A percentile compares a stretch with the other conserved stretches of the same genome.
Evolutionary conservation across 371 early-diverging fungal genomes (phyloP).

Genomic region (Circinella minor): DNA sequence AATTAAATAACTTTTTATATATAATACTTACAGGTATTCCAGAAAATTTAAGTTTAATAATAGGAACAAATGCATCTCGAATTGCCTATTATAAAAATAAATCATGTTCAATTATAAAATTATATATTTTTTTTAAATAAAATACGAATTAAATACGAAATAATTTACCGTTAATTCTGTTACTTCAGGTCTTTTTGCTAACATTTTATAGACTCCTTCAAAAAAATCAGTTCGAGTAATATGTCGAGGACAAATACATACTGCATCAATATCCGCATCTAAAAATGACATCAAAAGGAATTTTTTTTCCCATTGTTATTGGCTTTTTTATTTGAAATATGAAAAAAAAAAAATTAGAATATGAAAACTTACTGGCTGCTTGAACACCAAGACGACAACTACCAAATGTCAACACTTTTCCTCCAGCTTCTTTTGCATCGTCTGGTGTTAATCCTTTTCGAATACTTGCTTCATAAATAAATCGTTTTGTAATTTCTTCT

Average conservation of each 20-base stretch:
- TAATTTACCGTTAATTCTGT: slow-evolving; percentile 86
- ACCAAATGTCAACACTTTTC: slow-evolving; percentile 99
- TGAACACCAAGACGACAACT: slow-evolving; percentile 99
- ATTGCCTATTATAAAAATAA: slow-evolving; percentile 69
- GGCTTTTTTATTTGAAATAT: no score
- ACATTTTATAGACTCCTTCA: slow-evolving; percentile 84
- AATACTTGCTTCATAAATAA: slow-evolving; percentile 78
- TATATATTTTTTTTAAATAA: no score
- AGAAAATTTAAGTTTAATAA: slow-evolving; percentile 94
- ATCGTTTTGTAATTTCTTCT: slow-evolving; percentile 85
- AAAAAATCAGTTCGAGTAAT: slow-evolving; percentile 97
- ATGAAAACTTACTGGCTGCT: slow-evolving; percentile 82
- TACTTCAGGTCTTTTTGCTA: slow-evolving; percentile 84
- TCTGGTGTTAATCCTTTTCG: slow-evolving; percentile 78
- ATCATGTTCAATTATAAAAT: no score
- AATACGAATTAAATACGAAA: no score
- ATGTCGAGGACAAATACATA: slow-evolving; percentile 96
- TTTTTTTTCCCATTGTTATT: no score
- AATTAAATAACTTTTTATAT: not conserved
- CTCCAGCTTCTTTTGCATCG: slow-evolving; percentile 88
- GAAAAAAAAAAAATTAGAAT: no score
- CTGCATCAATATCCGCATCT: slow-evolving; percentile 98
- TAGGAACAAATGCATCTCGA: slow-evolving; percentile 96
- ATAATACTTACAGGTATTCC: slow-evolving; percentile 77
- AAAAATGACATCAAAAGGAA: no score